These are phyloP conservation scores for Dryas alaskensis DNA, from an alignment of 306 rosid species.

Conservation along the genomic window DNA sequence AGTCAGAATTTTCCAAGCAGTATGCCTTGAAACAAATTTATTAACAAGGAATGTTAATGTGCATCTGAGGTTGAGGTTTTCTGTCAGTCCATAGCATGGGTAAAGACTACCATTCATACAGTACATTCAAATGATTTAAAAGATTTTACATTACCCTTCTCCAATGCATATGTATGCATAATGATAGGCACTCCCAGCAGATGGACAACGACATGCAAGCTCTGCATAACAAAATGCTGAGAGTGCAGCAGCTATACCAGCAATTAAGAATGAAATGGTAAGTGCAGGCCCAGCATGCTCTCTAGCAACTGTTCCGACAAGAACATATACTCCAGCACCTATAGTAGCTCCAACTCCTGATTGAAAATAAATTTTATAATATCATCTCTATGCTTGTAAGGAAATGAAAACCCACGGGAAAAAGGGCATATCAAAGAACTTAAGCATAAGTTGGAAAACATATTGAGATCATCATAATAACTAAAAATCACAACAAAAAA, in stretches of 20 bases:
- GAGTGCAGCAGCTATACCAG: conserved; percentile 89
- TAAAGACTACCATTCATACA: background rate
- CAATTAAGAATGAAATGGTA: conserved; percentile 69
- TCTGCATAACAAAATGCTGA: conserved; percentile 97
- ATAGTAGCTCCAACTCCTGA: conserved; percentile 91
- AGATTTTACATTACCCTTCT: conserved; percentile 58
- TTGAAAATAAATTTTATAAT: background rate
- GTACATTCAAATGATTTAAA: background rate
- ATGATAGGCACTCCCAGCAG: conserved; percentile 97
- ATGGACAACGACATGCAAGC: conserved; percentile 85
- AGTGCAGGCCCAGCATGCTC: conserved; percentile 85
- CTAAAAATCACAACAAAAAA: background rate
- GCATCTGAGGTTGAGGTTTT: background rate
- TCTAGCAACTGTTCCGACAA: conserved; percentile 90
- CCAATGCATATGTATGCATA: conserved; percentile 88
- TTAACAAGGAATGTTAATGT: background rate
- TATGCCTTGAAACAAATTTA: background rate
- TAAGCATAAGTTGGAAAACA: background rate
- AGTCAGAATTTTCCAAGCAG: background rate
- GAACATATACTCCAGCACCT: conserved; percentile 93
- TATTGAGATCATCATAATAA: background rate
- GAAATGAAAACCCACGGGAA: background rate
- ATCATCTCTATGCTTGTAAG: background rate
- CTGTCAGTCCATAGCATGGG: background rate
- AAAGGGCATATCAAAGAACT: background rate